Evolutionary conservation across 1,284 basidiomycete species (phyloP), one percentile per base, ranked within the genome.

Genomic region (Papiliotrema laurentii): DNA sequence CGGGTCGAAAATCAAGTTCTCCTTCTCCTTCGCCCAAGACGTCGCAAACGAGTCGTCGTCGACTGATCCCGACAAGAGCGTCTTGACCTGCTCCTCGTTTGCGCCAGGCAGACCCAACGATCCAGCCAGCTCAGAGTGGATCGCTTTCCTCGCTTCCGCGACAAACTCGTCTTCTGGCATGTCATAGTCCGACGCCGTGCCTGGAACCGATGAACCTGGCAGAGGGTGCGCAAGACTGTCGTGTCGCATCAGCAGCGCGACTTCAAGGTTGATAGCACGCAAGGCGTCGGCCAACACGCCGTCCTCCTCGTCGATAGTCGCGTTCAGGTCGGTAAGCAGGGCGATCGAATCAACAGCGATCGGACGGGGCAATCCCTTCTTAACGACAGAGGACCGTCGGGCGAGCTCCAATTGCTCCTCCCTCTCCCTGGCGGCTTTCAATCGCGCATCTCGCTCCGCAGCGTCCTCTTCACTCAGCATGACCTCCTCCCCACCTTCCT

Each of bases 161-260:
- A 97, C 76, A 36, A 81, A 79, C 2, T 84, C 83, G 69, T 97
- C 93, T 22, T 82, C 78, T 1, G 94, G 86, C 37, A 83, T 78
- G 40, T 82, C 80, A 63, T 97, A 92, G 1, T 76, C 67, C 11
- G 89, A 90, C 16, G 77, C 72, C 0, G 84, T 83, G 5, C 90
- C 90, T 3, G 91, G 83, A 16, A 81, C 78, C n/a, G 81, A 79
- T 5, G 89, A 91, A 2, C 96, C 94, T 6, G 92, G 89, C 16
- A 97, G 76, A 2, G 96, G 93, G 72, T 94, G 80, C 0, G 83
- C 80, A 51, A 96, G 82, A 5, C 90, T 81, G 72, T 99, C 96
- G 70, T 98, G 91, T 52, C 84, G 80, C 58, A 98, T 75, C 22
- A 98, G 79, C 39, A 78, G 76, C 1, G 82, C 85, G 49, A 97